These are phyloP conservation scores for Lablab purpureus DNA, from an alignment of 306 rosid genomes.

Conservation along the genomic window DNA sequence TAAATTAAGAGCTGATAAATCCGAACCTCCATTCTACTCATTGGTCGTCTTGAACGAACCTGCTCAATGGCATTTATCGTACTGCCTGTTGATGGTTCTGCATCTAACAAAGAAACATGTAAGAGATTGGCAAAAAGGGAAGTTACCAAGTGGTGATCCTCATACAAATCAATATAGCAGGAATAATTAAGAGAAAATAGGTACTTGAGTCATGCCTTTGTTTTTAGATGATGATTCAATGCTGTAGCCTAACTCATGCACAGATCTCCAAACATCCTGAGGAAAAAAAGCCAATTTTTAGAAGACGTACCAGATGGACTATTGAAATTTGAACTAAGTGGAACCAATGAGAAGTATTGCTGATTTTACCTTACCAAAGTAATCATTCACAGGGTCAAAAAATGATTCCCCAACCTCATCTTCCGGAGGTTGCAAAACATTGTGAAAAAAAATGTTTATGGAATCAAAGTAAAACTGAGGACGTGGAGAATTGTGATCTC, in stretches of 20 bases:
- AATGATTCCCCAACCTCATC: slow-evolving; percentile 84
- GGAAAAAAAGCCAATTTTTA: slow-evolving; percentile 41
- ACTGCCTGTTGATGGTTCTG: slow-evolving; percentile 73
- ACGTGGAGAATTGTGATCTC: slow-evolving; percentile 99
- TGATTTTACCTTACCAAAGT: slow-evolving; percentile 83
- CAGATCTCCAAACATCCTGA: slow-evolving; percentile 79
- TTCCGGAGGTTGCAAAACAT: slow-evolving; percentile 97
- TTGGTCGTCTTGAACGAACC: slow-evolving; percentile 90
- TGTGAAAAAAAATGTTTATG: slow-evolving; percentile 94
- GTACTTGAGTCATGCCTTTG: slow-evolving; percentile 64
- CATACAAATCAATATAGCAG: slow-evolving; percentile 28
- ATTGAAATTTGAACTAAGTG: slow-evolving; percentile 38
- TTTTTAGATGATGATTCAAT: slow-evolving; percentile 61
- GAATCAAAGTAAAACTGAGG: slow-evolving; percentile 99
- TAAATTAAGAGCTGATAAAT: slow-evolving; percentile 34
- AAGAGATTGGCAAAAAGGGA: slow-evolving; percentile 32
- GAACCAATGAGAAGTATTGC: slow-evolving; percentile 44
- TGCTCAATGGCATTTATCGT: slow-evolving; percentile 78
- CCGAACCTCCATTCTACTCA: slow-evolving; percentile 97
- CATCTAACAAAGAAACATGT: slow-evolving; percentile 37
- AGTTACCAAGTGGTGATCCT: slow-evolving; percentile 31
- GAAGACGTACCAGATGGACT: slow-evolving; percentile 39
- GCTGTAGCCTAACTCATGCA: slow-evolving; percentile 58
- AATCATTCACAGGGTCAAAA: slow-evolving; percentile 67
- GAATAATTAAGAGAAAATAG: slow-evolving; percentile 37